phyloP scores from a whole-genome alignment of 805 yeast species.

The Candida oleophila region DNA sequence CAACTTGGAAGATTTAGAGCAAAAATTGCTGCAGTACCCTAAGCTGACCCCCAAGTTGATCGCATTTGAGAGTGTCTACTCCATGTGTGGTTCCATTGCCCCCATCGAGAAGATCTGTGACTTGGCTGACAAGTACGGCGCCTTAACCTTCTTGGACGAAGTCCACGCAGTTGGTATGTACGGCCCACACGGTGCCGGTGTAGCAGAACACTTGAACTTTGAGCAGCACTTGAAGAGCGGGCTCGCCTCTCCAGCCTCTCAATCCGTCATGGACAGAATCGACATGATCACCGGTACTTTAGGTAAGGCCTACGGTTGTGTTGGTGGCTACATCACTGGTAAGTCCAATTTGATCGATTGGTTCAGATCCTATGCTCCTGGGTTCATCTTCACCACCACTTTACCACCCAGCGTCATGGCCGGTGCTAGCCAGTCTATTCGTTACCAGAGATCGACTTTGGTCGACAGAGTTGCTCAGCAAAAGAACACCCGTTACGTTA shows the following conservation, averaged over 20 bases:
- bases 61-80: slow-evolving; percentile 95
- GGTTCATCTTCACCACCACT: slow-evolving; percentile 94
- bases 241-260: slow-evolving; percentile 42
- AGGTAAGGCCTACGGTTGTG: slow-evolving; percentile 95
- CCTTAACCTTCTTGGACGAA: slow-evolving; percentile 94
- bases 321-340: slow-evolving; percentile 98
- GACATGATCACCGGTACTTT: slow-evolving; percentile 97
- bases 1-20: slow-evolving; percentile 80
- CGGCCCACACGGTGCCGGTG: slow-evolving; percentile 99
- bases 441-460: slow-evolving; percentile 76
- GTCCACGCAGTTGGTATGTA: slow-evolving; percentile 99
- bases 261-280: slow-evolving; percentile 80
- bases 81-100: slow-evolving; percentile 97
- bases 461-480: slow-evolving; percentile 84
- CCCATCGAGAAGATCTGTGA: slow-evolving; percentile 92
- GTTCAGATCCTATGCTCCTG: slow-evolving; percentile 95
- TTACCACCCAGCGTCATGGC: slow-evolving; percentile 98
- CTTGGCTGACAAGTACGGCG: slow-evolving; percentile 96
- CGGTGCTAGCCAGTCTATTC: slow-evolving; percentile 84
- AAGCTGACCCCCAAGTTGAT: slow-evolving; percentile 87
- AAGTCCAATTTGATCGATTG: slow-evolving; percentile 82
- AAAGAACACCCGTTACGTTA: slow-evolving; percentile 79
- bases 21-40: slow-evolving; percentile 75
- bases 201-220: slow-evolving; percentile 93
- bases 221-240: slow-evolving; percentile 75